Evolutionary conservation across 2,329 filamentous ascomycete species (phyloP), one percentile per base, ranked within the genome.

Genomic region (Colletotrichum chrysophilum): DNA sequence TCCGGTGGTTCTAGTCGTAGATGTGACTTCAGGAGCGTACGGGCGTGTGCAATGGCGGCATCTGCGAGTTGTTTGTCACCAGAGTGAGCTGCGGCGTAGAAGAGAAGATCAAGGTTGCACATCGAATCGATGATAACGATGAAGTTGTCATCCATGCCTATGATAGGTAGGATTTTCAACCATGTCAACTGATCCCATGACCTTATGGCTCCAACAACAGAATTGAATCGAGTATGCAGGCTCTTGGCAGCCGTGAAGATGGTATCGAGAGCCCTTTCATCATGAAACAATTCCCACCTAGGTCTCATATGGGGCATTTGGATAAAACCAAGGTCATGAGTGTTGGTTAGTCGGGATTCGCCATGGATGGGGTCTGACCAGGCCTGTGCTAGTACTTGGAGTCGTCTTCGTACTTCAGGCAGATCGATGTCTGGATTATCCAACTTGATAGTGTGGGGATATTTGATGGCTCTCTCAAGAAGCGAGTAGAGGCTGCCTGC

Each of bases 241-340:
- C 28, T 61, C 16, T 30, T n/a, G 18, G 58, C 58, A 12, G 58
- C 88, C 7, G 83, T 84, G 2, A 87, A 75, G 7, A 89, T 81
- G 13, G 83, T 83, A 3, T 85, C 77, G 1, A 87, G 78, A 52
- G 86, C 86, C 18, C 81, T 68, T 2, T 76, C 58, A 55, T 87
- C 84, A 0, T 83, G 82, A 1, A 84, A 83, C 8, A 89, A 80
- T 52, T 89, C 86, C 86, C 87, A 90, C 7, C 87, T 83, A 24
- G 85, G 85, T 38, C 86, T 86, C 62, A 88, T 81, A 2, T 86
- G 86, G 0, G 88, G 88, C 66, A 87, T 84, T 7, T 89, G 85
- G 55, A 91, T 90, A 77, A 91, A 91, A 0, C 88, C 88, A 71
- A 91, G 84, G 48, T 91, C 89, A 72, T 91, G 89, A 0, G 88